Conservation (phyloP, 805 yeast genomes). For the Cyberlindnera maclurae region DNA sequence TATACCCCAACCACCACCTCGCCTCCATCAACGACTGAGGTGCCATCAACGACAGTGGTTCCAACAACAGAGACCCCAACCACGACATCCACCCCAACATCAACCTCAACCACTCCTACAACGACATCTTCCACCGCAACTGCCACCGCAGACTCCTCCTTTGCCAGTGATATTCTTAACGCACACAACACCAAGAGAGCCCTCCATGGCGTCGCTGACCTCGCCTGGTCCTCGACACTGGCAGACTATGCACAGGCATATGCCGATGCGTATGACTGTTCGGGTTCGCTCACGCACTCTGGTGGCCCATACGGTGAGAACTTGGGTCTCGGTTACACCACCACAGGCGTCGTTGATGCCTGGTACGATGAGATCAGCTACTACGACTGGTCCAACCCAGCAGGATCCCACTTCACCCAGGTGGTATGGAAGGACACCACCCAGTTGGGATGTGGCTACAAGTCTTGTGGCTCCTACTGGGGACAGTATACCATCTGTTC, state of each 20-base stretch:
- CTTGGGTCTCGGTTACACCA: conserved; percentile 64
- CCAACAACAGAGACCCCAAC: conserved; percentile 10
- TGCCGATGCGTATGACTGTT: conserved; percentile 48
- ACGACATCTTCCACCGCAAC: conserved; percentile 17
- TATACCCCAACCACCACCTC: conserved; percentile 16
- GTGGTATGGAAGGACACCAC: conserved; percentile 69
- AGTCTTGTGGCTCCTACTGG: conserved; percentile 48
- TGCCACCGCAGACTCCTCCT: conserved; percentile 22
- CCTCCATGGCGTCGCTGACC: conserved; percentile 34
- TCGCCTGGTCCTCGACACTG: conserved; percentile 43
- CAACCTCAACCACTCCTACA: conserved; percentile 12
- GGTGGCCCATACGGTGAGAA: conserved; percentile 76
- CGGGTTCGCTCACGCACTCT: conserved; percentile 59
- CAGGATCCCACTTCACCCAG: conserved; percentile 80
- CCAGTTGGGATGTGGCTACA: conserved; percentile 69
- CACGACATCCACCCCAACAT: conserved; percentile 15
- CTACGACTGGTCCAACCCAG: conserved; percentile 47
- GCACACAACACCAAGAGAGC: conserved; percentile 48
- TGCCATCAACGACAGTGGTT: conserved; percentile 12
- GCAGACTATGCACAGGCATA: conserved; percentile 46
- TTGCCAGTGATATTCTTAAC: conserved; percentile 36
- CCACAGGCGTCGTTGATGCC: conserved; percentile 52
- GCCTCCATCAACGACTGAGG: conserved; percentile 8
- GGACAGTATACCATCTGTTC: conserved; percentile 67
- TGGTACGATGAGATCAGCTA: conserved; percentile 66